A percentile compares a stretch with the other conserved stretches of the same genome.
Evolutionary conservation across 129 eudicot genomes (phyloP).

Genomic region (Flaveria brownii): DNA sequence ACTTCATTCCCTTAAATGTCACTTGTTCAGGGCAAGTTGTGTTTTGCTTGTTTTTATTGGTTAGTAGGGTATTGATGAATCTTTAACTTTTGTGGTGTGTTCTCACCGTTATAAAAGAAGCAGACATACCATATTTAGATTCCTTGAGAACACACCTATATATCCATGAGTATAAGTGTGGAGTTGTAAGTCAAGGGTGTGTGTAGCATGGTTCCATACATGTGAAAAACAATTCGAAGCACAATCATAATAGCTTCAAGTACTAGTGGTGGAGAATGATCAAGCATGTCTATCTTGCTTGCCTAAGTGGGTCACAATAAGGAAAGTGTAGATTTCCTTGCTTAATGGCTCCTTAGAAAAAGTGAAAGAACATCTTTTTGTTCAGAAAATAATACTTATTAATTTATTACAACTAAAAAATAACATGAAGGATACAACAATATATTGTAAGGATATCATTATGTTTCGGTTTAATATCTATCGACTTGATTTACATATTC

Average conservation of each 20-base stretch:
- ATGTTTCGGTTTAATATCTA: no score
- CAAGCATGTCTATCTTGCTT: background rate
- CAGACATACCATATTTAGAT: no score
- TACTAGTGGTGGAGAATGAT: no score
- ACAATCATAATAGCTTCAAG: background rate
- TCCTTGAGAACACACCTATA: slow-evolving; percentile 8
- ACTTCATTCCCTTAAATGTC: no score
- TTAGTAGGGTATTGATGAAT: no score
- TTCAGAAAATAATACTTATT: background rate
- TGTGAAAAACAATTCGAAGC: background rate
- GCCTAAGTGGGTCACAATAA: slow-evolving; percentile 7
- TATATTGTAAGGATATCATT: no score
- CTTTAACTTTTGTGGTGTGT: no score
- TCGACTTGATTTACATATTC: no score
- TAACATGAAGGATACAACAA: background rate
- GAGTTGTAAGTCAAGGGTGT: slow-evolving; percentile 14
- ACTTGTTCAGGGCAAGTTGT: no score
- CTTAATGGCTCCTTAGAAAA: background rate
- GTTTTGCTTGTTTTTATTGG: no score
- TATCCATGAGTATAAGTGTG: slow-evolving; percentile 30
- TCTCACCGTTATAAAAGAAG: no score
- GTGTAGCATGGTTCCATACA: background rate
- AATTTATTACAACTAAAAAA: background rate
- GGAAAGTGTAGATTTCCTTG: background rate
- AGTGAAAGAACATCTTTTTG: slow-evolving; percentile 9